Evolutionary conservation across 2,329 filamentous ascomycete species (phyloP), one percentile per base, ranked within the genome.

Genomic region (Trichoderma sp.): DNA sequence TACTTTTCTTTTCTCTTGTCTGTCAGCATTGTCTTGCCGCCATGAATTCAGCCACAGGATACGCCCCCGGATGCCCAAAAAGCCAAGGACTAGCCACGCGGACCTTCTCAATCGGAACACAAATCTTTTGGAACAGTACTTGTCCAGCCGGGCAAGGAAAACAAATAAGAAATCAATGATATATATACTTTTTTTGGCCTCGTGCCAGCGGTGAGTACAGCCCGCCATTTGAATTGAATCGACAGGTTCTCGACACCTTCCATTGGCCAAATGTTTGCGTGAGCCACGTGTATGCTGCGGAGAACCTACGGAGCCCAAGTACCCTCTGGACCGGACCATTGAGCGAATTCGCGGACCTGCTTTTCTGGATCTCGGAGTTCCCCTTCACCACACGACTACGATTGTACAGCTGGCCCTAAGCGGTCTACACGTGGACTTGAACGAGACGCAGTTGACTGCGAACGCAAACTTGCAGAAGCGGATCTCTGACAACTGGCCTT

Each of bases 191-290:
- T 67, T 45, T 56, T 63, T 70, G 75, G 72, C 71, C 13, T 67
- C 15, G 65, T 61, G 72, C 73, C 72, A 58, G 54, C 69, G 71
- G 80, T 81, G 70, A 81, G 80, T 81, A 80, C 80, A 71, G 75
- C 76, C 79, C 78, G 72, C 70, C 50, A 57, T 66, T 60, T 52
- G 56, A 68, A 61, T 66, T 66, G 27, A 61, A 65, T 29, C 67
- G 61, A 68, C 67, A 56, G 54, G 34, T 42, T 53, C 35, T 60
- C 67, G 61, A 66, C 48, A 27, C 39, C 19, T 29, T 52, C 50
- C 48, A 65, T 54, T 68, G 67, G 67, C 56, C 50, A 64, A 53
- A 56, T 56, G 27, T 35, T 59, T 65, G 63, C 67, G 53, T 68
- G 63, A 58, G 54, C 61, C 63, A 59, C 58, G 42, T 48, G 63